These are phyloP conservation scores for Solanum chiquidenum DNA, from an alignment of 257 asterid genomes.

Conservation along the genomic window DNA sequence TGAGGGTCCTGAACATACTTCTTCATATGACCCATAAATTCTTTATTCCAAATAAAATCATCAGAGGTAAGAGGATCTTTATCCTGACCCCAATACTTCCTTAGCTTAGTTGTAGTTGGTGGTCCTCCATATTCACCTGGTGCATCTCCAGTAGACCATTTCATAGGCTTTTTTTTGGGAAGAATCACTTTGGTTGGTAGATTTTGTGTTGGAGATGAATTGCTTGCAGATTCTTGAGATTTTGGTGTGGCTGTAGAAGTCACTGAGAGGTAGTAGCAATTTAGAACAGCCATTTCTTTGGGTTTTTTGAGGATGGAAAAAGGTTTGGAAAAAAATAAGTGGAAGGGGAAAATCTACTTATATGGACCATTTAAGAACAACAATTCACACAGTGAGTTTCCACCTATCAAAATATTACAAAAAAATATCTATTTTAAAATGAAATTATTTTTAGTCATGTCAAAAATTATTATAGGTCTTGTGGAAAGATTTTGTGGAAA, in stretches of 20 bases:
- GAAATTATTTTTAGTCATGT: background rate
- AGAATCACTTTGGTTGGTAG: slow-evolving; percentile 46
- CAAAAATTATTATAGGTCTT: background rate
- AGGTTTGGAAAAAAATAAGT: background rate
- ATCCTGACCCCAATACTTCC: slow-evolving; percentile 86
- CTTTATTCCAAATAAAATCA: slow-evolving; percentile 84
- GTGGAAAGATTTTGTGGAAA: background rate
- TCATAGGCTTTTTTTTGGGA: slow-evolving; percentile 74
- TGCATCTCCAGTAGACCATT: slow-evolving; percentile 86
- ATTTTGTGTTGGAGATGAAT: slow-evolving; percentile 15
- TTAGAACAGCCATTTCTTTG: slow-evolving; percentile 32
- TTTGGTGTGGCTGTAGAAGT: slow-evolving; percentile 52
- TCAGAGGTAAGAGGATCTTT: slow-evolving; percentile 77
- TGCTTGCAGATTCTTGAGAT: slow-evolving; percentile 34
- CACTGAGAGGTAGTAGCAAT: slow-evolving; percentile 53
- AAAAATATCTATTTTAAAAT: too few species aligned
- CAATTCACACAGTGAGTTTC: background rate
- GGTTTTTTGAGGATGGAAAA: background rate
- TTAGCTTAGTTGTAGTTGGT: slow-evolving; percentile 74
- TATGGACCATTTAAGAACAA: background rate
- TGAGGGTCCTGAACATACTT: slow-evolving; percentile 46
- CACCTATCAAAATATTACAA: background rate
- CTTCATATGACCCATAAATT: slow-evolving; percentile 81
- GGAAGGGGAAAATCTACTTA: background rate
- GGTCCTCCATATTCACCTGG: slow-evolving; percentile 98